Conservation (phyloP, 345 rosid species). For the Sisymbrium irio region DNA sequence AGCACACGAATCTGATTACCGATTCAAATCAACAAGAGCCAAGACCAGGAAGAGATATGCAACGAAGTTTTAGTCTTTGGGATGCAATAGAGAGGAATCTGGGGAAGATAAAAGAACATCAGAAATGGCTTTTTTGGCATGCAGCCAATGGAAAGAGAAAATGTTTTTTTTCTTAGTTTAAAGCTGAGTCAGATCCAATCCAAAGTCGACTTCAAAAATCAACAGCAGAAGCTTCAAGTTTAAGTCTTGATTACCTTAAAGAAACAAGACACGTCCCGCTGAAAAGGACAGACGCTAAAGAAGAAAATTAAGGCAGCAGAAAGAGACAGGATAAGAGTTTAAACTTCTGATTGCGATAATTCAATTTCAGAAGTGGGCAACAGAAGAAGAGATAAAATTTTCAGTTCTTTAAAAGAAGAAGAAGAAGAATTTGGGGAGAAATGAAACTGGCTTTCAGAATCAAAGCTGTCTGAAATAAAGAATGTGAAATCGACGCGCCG, state of each 20-base stretch:
- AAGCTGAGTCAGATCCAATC: slow-evolving; percentile 42
- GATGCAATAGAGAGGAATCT: not conserved
- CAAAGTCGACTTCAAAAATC: not conserved
- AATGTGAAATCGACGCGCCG: slow-evolving; percentile 17
- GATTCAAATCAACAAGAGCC: not conserved
- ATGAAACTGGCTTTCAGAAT: slow-evolving; percentile 3
- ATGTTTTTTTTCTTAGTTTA: slow-evolving; percentile 7
- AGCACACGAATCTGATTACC: not conserved
- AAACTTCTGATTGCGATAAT: not conserved
- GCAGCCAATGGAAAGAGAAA: slow-evolving; percentile 22
- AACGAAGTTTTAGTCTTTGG: not conserved
- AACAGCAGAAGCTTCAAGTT: slow-evolving; percentile 36
- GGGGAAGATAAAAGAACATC: slow-evolving; percentile 12
- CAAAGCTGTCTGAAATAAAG: slow-evolving; percentile 20
- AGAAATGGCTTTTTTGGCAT: slow-evolving; percentile 16
- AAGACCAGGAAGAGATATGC: not conserved
- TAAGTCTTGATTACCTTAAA: slow-evolving; percentile 41
- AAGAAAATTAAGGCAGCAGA: slow-evolving; percentile 2
- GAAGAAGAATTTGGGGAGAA: slow-evolving; percentile 6
- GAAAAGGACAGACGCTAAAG: slow-evolving; percentile 21
- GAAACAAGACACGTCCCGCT: slow-evolving; percentile 34
- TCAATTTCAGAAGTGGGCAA: slow-evolving; percentile 2
- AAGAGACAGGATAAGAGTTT: slow-evolving; percentile 12
- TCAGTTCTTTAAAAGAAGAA: not conserved
- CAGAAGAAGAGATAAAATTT: not conserved